These are phyloP conservation scores for Candida silvatica DNA, from an alignment of 805 yeast species.

Conservation along the genomic window DNA sequence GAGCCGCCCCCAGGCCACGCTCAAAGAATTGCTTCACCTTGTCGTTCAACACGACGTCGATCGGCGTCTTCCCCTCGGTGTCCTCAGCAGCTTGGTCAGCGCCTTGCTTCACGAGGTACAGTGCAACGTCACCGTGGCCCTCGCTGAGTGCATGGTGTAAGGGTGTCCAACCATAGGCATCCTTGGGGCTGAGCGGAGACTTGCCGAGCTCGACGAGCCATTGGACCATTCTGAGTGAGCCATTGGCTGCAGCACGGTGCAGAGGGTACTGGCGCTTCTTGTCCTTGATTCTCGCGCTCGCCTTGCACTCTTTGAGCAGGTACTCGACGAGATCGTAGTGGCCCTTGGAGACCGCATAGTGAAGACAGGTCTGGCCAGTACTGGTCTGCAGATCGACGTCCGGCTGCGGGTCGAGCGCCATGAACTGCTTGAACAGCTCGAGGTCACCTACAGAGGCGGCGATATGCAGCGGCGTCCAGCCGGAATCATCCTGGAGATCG, in stretches of 20 bases:
- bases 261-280: slow-evolving; percentile 55
- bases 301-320: slow-evolving; percentile 46
- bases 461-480: slow-evolving; percentile 86
- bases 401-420: slow-evolving; percentile 42
- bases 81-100: slow-evolving; percentile 50
- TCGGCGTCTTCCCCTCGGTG: slow-evolving; percentile 45
- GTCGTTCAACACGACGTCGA: slow-evolving; percentile 47
- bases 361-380: slow-evolving; percentile 67
- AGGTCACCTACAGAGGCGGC: slow-evolving; percentile 68
- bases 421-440: slow-evolving; percentile 41
- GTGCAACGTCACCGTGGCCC: slow-evolving; percentile 75
- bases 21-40: slow-evolving; percentile 34
- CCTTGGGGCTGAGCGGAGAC: slow-evolving; percentile 62
- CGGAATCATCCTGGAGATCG: slow-evolving; percentile 60
- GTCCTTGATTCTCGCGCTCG: slow-evolving; percentile 61
- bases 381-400: slow-evolving; percentile 52
- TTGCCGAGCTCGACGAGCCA: slow-evolving; percentile 42
- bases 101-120: slow-evolving; percentile 50
- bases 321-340: slow-evolving; percentile 44
- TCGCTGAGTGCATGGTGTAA: slow-evolving; percentile 87
- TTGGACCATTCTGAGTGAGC: slow-evolving; percentile 49
- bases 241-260: slow-evolving; percentile 79
- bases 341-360: slow-evolving; percentile 67
- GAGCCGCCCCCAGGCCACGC: background rate
- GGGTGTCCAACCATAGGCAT: slow-evolving; percentile 74